A percentile compares a stretch with the other conserved stretches of the same genome.
Evolutionary conservation across 2,329 filamentous ascomycete genomes (phyloP).

Genomic region (Fusarium sterilihyphosum): DNA sequence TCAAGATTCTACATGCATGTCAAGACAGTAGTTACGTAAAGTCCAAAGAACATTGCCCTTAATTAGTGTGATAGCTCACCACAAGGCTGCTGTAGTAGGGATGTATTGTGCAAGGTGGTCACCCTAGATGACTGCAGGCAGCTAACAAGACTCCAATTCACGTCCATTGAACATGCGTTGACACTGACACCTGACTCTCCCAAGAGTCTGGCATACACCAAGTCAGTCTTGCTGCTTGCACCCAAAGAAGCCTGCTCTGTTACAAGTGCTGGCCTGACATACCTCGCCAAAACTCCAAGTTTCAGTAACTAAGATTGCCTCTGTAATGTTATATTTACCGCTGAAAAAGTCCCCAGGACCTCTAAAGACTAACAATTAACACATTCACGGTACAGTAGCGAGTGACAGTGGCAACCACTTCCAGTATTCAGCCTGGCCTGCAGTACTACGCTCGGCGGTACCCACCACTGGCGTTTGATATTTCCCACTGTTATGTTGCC

Average conservation of each 20-base stretch:
- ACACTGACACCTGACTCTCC: background rate
- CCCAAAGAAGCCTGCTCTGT: background rate
- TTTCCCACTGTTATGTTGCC: no score
- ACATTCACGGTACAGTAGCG: background rate
- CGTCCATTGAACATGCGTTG: fast-evolving
- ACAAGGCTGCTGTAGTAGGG: background rate
- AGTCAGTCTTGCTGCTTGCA: fast-evolving
- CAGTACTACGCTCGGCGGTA: background rate
- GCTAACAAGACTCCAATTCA: no score
- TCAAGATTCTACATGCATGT: background rate
- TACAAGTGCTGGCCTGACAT: background rate
- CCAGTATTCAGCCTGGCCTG: background rate
- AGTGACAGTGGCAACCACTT: background rate
- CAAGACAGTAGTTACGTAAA: background rate
- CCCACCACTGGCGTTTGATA: no score
- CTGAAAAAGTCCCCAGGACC: background rate
- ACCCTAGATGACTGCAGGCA: no score
- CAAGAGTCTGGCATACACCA: no score
- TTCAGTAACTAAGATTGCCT: background rate
- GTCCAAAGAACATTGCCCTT: background rate
- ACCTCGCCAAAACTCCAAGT: background rate
- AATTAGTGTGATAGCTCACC: fast-evolving
- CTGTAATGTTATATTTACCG: background rate
- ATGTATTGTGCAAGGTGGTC: background rate
- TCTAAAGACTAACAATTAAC: background rate